phyloP scores from a whole-genome alignment of 805 yeast genomes.

The Pichia deserticola region DNA sequence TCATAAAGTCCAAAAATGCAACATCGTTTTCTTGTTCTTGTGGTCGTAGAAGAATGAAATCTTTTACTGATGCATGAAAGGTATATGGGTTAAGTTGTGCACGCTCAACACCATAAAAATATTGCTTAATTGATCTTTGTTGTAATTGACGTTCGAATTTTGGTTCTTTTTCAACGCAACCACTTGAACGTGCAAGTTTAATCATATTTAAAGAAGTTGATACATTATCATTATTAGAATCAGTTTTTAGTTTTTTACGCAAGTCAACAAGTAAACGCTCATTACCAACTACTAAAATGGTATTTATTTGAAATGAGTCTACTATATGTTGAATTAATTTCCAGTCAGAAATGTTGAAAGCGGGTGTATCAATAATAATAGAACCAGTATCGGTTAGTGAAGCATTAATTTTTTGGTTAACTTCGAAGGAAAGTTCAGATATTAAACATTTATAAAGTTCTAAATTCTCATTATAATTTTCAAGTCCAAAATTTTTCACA shows the following conservation, averaged over 20 bases:
- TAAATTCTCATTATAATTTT: conserved; percentile 47
- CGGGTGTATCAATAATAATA: conserved; percentile 67
- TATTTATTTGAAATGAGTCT: conserved; percentile 48
- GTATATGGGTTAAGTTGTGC: conserved; percentile 79
- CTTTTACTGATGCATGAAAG: conserved; percentile 59
- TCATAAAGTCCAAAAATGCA: conserved; percentile 16
- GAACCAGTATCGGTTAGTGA: conserved; percentile 32
- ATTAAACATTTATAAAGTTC: conserved; percentile 40
- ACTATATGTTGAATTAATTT: conserved; percentile 50
- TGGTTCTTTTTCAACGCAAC: conserved; percentile 70
- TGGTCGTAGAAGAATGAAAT: conserved; percentile 58
- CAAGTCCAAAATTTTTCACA: conserved; percentile 75
- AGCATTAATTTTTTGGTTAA: conserved; percentile 6
- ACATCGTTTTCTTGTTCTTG: conserved; percentile 17
- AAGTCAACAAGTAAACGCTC: conserved; percentile 64
- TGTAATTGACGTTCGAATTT: conserved; percentile 62
- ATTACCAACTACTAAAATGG: conserved; percentile 66
- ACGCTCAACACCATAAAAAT: conserved; percentile 73
- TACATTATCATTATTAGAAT: conserved; percentile 15
- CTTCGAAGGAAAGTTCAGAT: conserved; percentile 17
- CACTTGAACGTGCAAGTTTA: conserved; percentile 65
- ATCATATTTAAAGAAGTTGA: conserved; percentile 34
- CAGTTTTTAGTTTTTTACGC: conserved; percentile 35
- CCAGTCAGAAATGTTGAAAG: conserved; percentile 43
- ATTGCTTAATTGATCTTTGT: conserved; percentile 72